phyloP scores from a whole-genome alignment of 495 filamentous ascomycete species.

The Penicillium manginii region DNA sequence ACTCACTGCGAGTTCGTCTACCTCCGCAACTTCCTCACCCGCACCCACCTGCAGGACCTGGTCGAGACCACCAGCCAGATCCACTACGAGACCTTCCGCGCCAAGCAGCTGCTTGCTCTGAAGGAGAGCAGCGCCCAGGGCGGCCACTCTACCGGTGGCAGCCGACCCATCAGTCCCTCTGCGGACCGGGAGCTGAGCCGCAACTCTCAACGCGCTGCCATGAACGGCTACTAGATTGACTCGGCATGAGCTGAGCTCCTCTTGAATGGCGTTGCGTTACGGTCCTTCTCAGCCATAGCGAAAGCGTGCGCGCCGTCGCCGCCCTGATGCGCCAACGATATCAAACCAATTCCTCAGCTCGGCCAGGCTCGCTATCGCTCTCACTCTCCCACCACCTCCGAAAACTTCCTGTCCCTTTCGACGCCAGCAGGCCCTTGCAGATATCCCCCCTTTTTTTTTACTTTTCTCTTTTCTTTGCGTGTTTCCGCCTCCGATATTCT shows the following conservation, averaged over 20 bases:
- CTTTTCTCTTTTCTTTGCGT: conserved; percentile 36
- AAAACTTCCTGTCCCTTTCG: conserved; percentile 38
- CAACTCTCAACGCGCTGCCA: conserved; percentile 92
- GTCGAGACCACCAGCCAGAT: conserved; percentile 99
- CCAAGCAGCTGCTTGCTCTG: conserved; percentile 95
- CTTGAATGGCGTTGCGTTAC: conserved; percentile 16
- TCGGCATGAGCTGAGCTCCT: too few species aligned
- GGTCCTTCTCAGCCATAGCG: background rate
- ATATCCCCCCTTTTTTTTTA: conserved; percentile 42
- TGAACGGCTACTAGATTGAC: conserved; percentile 85
- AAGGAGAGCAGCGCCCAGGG: conserved; percentile 94
- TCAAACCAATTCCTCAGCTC: conserved; percentile 9
- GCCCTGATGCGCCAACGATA: conserved; percentile 19
- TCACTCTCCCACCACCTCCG: background rate
- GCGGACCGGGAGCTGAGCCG: conserved; percentile 96
- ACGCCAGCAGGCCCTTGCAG: conserved; percentile 47
- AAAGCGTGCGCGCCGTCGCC: conserved; percentile 17
- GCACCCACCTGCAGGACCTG: conserved; percentile 94
- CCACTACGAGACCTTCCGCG: conserved; percentile 99
- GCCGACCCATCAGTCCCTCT: conserved; percentile 90
- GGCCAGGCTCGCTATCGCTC: too few species aligned
- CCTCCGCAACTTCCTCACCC: conserved; percentile 94
- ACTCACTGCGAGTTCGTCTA: conserved; percentile 99
- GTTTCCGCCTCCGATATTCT: conserved; percentile 30
- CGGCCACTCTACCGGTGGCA: conserved; percentile 65